These are phyloP conservation scores for Stipa capillata DNA, from an alignment of 176 grass and related monocot genomes.

Conservation along the genomic window DNA sequence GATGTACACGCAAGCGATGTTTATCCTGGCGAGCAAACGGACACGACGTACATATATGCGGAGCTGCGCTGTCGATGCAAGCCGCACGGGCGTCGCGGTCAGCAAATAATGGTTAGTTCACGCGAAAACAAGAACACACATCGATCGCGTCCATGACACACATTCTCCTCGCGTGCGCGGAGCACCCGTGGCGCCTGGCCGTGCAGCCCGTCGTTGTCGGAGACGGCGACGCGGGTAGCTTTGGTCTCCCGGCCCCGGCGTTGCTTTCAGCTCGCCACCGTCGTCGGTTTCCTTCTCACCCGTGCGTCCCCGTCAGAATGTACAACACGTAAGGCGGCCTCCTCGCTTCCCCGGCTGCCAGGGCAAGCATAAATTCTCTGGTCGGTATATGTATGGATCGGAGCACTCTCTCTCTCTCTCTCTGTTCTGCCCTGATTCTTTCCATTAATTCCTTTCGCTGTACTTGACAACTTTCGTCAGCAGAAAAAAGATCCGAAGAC, in stretches of 20 bases:
- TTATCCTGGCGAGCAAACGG: background rate
- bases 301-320: conserved; percentile 15
- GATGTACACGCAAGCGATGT: background rate
- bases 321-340: background rate
- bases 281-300: background rate
- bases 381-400: background rate
- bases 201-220: background rate
- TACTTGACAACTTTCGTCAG: background rate
- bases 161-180: too few relatives aligned
- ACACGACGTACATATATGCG: background rate
- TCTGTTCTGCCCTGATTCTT: background rate
- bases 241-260: background rate
- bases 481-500: background rate
- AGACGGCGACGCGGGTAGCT: background rate
- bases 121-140: background rate
- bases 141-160: background rate
- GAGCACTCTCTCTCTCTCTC: background rate
- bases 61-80: background rate
- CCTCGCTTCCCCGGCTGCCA: background rate
- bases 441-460: background rate
- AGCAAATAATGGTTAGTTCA: background rate
- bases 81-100: background rate
- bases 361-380: conserved; percentile 17
- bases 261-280: conserved; percentile 12
- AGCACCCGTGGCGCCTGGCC: background rate